Base-by-base conservation (phyloP, 768 basidiomycete species). In the Imleria badia region DNA sequence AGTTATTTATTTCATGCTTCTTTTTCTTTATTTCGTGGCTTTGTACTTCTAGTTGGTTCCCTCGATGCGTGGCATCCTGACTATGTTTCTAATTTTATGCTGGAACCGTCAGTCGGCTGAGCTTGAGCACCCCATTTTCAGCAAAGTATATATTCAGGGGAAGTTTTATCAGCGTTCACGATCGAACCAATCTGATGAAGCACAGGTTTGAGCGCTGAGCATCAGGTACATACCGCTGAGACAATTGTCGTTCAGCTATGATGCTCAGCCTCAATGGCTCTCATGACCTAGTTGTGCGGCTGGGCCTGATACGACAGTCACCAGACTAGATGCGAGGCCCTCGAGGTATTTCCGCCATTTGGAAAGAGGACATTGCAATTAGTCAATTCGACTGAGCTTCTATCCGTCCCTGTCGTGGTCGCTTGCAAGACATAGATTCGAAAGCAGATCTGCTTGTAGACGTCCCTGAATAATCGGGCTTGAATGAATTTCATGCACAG, bases 371-470 rank as follows among this genome's bases (percentile, higher is more conserved):
- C 33, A 58, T 48, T 56, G 52, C 38, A 20, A 38, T 56, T 44
- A 29, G 60, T 43, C 43, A 48, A 58, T 46, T 45, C 23, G 17
- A 15, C 11, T 13, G 17, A 10, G 26, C 56, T 66, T 66, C 64
- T 29, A 46, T 68, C 64, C 66, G 61, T 51, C 54, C 59, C 66
- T 68, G 59, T 54, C 61, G 65, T 57, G 49, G 56, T 45, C 22
- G 57, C 51, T 30, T 52, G 47, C n/a, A 29, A 42, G 33, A 42
- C 3, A 19, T 22, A 60, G 66, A 66, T 66, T 61, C 36, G 31
- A 46, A 14, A 50, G 29, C 26, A 57, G 66, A 67, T 67, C 66
- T 59, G 45, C 23, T 6, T 31, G 47, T 33, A 20, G 41, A 48
- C 45, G 35, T 33, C 60, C 65, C 66, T 66, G 65, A 58, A 44